Evolutionary conservation across 139 green algal species (phyloP), one percentile per base, ranked within the genome.

Genomic region (Diplosphaera chodatii): DNA sequence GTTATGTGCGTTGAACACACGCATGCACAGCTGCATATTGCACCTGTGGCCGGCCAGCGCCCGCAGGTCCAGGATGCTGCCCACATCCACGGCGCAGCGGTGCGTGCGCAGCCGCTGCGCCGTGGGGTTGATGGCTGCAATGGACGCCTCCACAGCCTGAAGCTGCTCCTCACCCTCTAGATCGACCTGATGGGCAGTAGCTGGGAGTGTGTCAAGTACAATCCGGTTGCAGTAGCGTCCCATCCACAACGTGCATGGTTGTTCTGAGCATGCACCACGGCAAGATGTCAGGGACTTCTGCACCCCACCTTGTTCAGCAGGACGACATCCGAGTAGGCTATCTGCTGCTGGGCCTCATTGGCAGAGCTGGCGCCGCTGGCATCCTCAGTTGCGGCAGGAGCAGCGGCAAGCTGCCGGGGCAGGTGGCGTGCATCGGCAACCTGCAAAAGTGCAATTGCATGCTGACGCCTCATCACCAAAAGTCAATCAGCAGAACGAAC

Each of bases 281-380:
- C n/a, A n/a, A n/a, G n/a, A n/a, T n/a, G n/a, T n/a, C n/a, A n/a
- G n/a, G n/a, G n/a, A n/a, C n/a, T n/a, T n/a, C n/a, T n/a, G 37
- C 8, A 48, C 37, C 37, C 10, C 41, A 91, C 84, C 86, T 96
- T 96, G 77, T 96, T 96, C 18, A 96, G 74, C 66, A 97, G 74
- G 28, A 97, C 77, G 2, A 94, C 77, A 74, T 97, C 92, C 1
- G 91, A 90, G 66, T 93, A 93, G 0, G 91, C 91, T 0, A 95
- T 70, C 77, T 96, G 91, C 72, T 88, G 81, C 74, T 93, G 85
- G 29, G 90, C 91, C 81, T 96, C 91, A 69, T 94, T 94, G 4
- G 84, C 78, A n/a, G n/a, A n/a, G n/a, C n/a, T n/a, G 48, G 10
- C 48, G 48, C 10, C 48, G 48, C 48, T 72, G 2, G 77, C 88